Evolutionary conservation across 2,329 filamentous ascomycete genomes (phyloP).

Genomic region (Cercospora citrullina): DNA sequence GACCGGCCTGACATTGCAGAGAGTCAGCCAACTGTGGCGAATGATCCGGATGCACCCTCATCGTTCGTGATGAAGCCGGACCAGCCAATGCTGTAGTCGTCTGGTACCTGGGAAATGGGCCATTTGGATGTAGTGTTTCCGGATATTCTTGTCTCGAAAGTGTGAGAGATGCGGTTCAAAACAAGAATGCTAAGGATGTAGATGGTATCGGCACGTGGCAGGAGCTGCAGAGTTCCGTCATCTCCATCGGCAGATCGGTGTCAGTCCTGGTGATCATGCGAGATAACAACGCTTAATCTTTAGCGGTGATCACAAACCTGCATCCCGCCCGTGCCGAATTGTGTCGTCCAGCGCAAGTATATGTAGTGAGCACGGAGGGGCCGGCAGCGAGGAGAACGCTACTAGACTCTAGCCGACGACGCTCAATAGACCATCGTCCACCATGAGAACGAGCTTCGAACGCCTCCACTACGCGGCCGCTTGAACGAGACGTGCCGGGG

Average conservation of each 20-base stretch:
- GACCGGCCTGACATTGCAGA: neutral
- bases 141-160: neutral
- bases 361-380: neutral
- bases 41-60: neutral
- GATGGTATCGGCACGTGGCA: neutral
- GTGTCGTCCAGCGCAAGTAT: neutral
- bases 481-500: neutral
- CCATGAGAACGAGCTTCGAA: neutral
- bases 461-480: neutral
- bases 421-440: neutral
- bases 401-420: neutral
- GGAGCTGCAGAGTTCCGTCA: conserved; percentile 3
- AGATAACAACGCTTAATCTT: conserved; percentile 3
- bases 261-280: conserved; percentile 1
- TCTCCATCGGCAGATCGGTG: neutral
- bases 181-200: neutral
- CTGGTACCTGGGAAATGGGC: neutral
- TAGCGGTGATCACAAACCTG: neutral
- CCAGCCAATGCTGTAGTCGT: neutral
- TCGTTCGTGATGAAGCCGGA: neutral
- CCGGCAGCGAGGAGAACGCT: neutral
- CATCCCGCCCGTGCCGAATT: neutral
- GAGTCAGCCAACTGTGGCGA: neutral
- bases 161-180: neutral
- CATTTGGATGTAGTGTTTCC: neutral